A percentile compares a stretch with the other conserved stretches of the same genome.
phyloP scores from a whole-genome alignment of 805 yeast species.

The Limtongia smithiae region DNA sequence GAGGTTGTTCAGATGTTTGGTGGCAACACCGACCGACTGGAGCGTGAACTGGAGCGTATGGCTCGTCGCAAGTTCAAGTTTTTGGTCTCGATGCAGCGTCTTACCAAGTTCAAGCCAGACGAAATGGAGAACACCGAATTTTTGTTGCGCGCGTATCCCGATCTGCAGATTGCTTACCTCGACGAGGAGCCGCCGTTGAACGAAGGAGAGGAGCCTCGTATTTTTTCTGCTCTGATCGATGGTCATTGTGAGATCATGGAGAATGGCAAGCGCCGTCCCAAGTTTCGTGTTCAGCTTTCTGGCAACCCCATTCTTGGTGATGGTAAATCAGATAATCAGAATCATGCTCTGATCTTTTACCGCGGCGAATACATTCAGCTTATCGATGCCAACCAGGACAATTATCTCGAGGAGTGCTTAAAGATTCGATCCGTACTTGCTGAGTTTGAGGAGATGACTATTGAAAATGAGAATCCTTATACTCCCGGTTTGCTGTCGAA shows the following conservation, averaged over 20 bases:
- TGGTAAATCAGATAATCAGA: conserved; percentile 95
- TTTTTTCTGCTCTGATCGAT: conserved; percentile 68
- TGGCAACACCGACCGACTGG: conserved; percentile 95
- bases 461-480: conserved; percentile 49
- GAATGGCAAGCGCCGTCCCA: conserved; percentile 59
- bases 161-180: conserved; percentile 74
- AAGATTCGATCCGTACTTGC: conserved; percentile 83
- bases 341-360: conserved; percentile 77
- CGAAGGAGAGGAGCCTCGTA: conserved; percentile 46
- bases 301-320: conserved; percentile 96
- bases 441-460: conserved; percentile 80
- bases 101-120: conserved; percentile 56
- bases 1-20: conserved; percentile 97
- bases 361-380: conserved; percentile 95
- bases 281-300: conserved; percentile 66
- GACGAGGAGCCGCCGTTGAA: conserved; percentile 73
- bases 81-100: conserved; percentile 84
- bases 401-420: conserved; percentile 88
- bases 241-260: conserved; percentile 54
- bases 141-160: conserved; percentile 70
- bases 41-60: conserved; percentile 85
- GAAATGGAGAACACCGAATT: conserved; percentile 68
- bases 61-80: conserved; percentile 76
- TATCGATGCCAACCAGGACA: conserved; percentile 94
- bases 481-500: conserved; percentile 53